phyloP scores from a whole-genome alignment of 371 early-diverging fungal genomes.

The Blakeslea trispora region DNA sequence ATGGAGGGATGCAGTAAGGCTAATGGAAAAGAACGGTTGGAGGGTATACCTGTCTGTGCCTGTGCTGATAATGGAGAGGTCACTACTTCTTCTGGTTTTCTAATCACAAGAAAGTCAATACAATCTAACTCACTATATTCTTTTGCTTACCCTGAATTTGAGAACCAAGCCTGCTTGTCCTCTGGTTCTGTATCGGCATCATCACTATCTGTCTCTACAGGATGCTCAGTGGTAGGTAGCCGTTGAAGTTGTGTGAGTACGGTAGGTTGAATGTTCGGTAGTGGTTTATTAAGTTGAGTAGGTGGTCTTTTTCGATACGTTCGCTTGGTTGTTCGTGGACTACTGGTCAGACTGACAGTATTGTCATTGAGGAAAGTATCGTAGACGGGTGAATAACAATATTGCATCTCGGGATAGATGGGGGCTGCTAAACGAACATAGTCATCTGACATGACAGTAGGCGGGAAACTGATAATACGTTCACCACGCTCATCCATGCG shows the following conservation, averaged over 20 bases:
- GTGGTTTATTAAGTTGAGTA: not conserved
- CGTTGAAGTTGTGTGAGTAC: constrained; percentile 2
- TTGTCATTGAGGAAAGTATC: constrained; percentile 29
- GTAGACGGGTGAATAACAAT: constrained; percentile 66
- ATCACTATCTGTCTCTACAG: constrained; percentile 22
- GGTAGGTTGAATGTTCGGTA: not conserved
- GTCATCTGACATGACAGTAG: constrained; percentile 68
- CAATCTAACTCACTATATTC: no score
- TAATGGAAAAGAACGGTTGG: constrained; percentile 25
- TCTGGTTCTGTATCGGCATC: constrained; percentile 23
- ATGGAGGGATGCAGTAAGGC: constrained; percentile 44
- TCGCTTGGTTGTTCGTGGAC: constrained; percentile 30
- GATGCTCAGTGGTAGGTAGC: constrained; percentile 2
- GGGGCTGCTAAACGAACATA: constrained; percentile 77
- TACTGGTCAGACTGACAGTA: constrained; percentile 18
- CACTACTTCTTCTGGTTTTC: not conserved
- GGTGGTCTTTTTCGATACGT: constrained; percentile 21
- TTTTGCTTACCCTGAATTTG: constrained; percentile 4
- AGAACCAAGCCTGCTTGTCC: constrained; percentile 1
- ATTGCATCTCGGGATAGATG: constrained; percentile 71
- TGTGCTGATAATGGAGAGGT: not conserved
- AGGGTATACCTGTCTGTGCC: constrained; percentile 20
- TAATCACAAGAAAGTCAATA: not conserved
- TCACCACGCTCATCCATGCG: constrained; percentile 73
- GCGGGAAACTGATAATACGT: constrained; percentile 72